A percentile compares a stretch with the other conserved stretches of the same genome.
Conservation (phyloP, 2,329 filamentous ascomycete genomes). For the Trichoderma breve region DNA sequence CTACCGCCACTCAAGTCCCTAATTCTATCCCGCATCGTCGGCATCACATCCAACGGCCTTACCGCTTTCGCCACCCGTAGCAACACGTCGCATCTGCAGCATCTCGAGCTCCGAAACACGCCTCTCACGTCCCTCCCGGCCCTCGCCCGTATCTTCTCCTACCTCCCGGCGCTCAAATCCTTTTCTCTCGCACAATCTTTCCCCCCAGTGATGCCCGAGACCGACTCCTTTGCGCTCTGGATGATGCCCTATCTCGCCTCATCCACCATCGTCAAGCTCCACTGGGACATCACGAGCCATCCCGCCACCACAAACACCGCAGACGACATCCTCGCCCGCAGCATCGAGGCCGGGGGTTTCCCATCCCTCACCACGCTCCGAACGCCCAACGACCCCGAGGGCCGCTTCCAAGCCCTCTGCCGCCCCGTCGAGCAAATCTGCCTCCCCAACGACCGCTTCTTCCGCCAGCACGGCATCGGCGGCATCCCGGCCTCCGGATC, state of each 20-base stretch:
- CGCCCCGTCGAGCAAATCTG: slow-evolving; percentile 57
- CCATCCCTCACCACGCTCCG: slow-evolving; percentile 60
- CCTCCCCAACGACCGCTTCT: slow-evolving; percentile 49
- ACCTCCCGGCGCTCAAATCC: slow-evolving; percentile 47
- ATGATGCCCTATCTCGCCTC: slow-evolving; percentile 65
- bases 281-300: slow-evolving; percentile 63
- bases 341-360: slow-evolving; percentile 61
- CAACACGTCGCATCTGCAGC: slow-evolving; percentile 45
- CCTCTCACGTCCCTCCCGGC: slow-evolving; percentile 55
- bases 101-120: slow-evolving; percentile 55
- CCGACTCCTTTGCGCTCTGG: slow-evolving; percentile 54
- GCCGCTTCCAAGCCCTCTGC: slow-evolving; percentile 67
- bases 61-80: slow-evolving; percentile 54
- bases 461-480: not conserved
- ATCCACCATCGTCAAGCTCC: slow-evolving; percentile 50
- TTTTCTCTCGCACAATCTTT: slow-evolving; percentile 56
- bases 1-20: slow-evolving; percentile 56
- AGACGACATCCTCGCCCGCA: slow-evolving; percentile 61
- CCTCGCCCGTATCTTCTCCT: slow-evolving; percentile 58
- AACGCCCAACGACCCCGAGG: slow-evolving; percentile 67
- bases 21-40: slow-evolving; percentile 54
- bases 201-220: slow-evolving; percentile 54
- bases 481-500: slow-evolving; percentile 20
- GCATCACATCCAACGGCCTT: slow-evolving; percentile 56
- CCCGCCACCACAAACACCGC: slow-evolving; percentile 46